Conservation (phyloP, 2,329 filamentous ascomycete species). For the Hortaea sp. region DNA sequence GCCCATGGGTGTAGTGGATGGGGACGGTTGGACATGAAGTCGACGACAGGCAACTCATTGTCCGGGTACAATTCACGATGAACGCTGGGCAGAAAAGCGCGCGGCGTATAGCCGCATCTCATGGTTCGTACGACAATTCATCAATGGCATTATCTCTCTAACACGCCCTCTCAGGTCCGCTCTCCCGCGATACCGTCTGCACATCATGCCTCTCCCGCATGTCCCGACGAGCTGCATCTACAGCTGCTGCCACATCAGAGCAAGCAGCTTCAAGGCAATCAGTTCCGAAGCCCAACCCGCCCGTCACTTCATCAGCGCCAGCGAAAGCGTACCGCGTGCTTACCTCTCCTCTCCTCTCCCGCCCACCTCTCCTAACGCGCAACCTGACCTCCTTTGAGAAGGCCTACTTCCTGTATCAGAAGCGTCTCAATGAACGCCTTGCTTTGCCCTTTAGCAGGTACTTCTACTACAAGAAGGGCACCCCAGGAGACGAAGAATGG, state of each 20-base stretch:
- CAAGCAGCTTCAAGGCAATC: slow-evolving; percentile 23
- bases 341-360: slow-evolving; percentile 72
- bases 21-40: not conserved
- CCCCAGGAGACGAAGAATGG: slow-evolving; percentile 78
- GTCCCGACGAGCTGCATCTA: slow-evolving; percentile 24
- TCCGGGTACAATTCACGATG: slow-evolving; percentile 21
- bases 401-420: slow-evolving; percentile 93
- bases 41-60: no score
- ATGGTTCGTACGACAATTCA: slow-evolving; percentile 22
- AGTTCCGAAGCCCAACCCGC: slow-evolving; percentile 11
- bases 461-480: slow-evolving; percentile 92
- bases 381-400: slow-evolving; percentile 80
- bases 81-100: slow-evolving; percentile 36
- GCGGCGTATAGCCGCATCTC: slow-evolving; percentile 32
- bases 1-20: not conserved
- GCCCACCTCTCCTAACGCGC: slow-evolving; percentile 77
- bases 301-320: slow-evolving; percentile 38
- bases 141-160: slow-evolving; percentile 1
- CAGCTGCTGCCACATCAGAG: slow-evolving; percentile 26
- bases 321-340: slow-evolving; percentile 35
- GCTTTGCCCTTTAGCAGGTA: slow-evolving; percentile 77
- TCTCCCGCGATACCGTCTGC: slow-evolving; percentile 34
- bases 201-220: slow-evolving; percentile 34
- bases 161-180: slow-evolving; percentile 14
- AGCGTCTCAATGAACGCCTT: slow-evolving; percentile 86